A percentile compares a stretch with the other conserved stretches of the same genome.
These are phyloP conservation scores for Trypethelium eluteriae DNA, from an alignment of 495 filamentous ascomycete genomes.

Conservation along the genomic window DNA sequence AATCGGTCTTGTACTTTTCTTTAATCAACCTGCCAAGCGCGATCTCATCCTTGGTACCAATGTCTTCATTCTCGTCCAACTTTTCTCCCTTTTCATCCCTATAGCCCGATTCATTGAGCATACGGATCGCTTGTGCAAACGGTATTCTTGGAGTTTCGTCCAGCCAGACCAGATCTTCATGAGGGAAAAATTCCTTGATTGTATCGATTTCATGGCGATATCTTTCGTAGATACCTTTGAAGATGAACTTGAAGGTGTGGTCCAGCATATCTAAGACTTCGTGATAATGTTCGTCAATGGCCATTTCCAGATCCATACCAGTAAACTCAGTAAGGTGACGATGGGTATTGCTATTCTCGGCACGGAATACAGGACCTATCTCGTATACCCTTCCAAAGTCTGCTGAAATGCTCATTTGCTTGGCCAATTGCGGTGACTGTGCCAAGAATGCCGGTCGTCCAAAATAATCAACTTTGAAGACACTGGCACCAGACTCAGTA, in stretches of 20 bases:
- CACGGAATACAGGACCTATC: conserved; percentile 86
- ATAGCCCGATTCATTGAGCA: conserved; percentile 78
- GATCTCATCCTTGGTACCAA: conserved; percentile 81
- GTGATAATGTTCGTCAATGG: conserved; percentile 79
- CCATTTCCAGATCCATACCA: conserved; percentile 96
- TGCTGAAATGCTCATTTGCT: conserved; percentile 92
- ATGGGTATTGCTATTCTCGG: conserved; percentile 94
- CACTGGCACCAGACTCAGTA: conserved; percentile 87
- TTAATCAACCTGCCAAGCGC: conserved; percentile 73
- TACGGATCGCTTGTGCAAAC: conserved; percentile 68
- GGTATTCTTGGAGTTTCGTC: conserved; percentile 73
- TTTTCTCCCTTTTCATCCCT: conserved; percentile 63
- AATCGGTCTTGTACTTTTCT: conserved; percentile 80
- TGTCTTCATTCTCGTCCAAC: conserved; percentile 63
- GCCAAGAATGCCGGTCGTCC: conserved; percentile 76
- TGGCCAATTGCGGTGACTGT: conserved; percentile 92
- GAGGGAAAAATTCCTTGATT: conserved; percentile 55
- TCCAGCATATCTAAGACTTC: conserved; percentile 79
- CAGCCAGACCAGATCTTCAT: conserved; percentile 68
- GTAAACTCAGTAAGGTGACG: conserved; percentile 96
- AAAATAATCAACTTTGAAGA: conserved; percentile 91
- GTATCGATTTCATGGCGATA: conserved; percentile 37
- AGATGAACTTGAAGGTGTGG: conserved; percentile 78
- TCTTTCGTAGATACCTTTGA: conserved; percentile 53
- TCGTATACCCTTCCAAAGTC: conserved; percentile 85